Percentiles rank a stretch among this genome's conserved stretches.
Conservation (phyloP, 1,139 yeast genomes). For the Geotrichum cucujoidarum region DNA sequence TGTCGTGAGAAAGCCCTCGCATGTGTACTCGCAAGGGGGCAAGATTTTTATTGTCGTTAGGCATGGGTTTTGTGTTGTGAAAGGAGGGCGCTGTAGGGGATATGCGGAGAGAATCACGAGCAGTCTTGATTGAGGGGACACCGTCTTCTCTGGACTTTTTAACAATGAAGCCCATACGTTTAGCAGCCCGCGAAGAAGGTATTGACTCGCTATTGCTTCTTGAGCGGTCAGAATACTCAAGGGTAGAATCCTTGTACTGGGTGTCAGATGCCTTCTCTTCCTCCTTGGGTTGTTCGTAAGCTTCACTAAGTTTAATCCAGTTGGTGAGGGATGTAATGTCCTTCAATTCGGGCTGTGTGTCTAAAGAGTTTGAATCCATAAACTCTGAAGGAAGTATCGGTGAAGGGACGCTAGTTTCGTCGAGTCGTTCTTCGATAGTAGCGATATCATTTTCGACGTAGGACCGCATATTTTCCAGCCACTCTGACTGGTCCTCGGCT, state of each 20-base stretch:
- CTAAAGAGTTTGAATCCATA: neutral
- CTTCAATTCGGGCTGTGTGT: conserved; percentile 11
- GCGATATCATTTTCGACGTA: conserved; percentile 35
- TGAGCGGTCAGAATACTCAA: conserved; percentile 40
- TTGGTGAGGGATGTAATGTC: conserved; percentile 12
- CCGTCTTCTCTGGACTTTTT: conserved; percentile 22
- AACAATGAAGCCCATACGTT: conserved; percentile 33
- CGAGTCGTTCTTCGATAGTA: conserved; percentile 18
- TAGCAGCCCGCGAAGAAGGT: conserved; percentile 47
- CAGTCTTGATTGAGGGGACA: conserved; percentile 13
- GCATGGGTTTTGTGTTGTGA: neutral
- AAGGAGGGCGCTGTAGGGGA: conserved; percentile 10
- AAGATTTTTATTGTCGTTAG: neutral
- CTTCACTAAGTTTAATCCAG: conserved; percentile 15
- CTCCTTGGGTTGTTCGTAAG: conserved; percentile 6
- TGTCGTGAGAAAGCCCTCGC: conserved; percentile 26
- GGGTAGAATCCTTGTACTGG: neutral
- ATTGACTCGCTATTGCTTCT: conserved; percentile 52
- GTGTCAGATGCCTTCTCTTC: conserved; percentile 4
- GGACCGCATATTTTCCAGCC: conserved; percentile 50
- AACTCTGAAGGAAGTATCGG: neutral
- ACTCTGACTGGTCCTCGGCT: conserved; percentile 44
- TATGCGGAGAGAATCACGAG: conserved; percentile 13
- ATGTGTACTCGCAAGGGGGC: conserved; percentile 15
- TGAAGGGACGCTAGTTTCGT: neutral